Evolutionary conservation across 495 filamentous ascomycete species (phyloP).

Genomic region (Aspergillus affinis): DNA sequence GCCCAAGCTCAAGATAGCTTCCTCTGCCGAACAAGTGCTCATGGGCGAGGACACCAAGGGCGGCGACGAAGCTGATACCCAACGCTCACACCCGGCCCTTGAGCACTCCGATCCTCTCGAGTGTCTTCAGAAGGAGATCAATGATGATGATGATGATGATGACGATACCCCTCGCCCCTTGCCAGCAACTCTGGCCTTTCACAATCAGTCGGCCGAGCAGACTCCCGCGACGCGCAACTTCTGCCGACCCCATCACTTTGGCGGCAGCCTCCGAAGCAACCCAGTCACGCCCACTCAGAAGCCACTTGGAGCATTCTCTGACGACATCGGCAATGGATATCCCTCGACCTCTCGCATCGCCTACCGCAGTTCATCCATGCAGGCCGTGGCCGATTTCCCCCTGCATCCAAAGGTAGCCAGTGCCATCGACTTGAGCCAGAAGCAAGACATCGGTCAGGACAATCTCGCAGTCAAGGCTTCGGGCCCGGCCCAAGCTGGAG

Average conservation of each 20-base stretch:
- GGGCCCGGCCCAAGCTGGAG: constrained; percentile 12
- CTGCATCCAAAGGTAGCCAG: background rate
- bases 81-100: constrained; percentile 5
- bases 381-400: constrained; percentile 12
- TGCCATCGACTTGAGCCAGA: background rate
- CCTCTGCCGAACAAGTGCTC: constrained; percentile 36
- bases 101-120: constrained; percentile 6
- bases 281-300: background rate
- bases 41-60: constrained; percentile 24
- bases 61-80: constrained; percentile 2
- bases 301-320: background rate
- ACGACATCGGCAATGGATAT: background rate
- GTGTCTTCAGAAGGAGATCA: background rate
- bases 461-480: background rate
- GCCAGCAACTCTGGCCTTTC: background rate
- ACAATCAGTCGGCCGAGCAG: background rate
- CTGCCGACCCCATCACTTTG: constrained; percentile 10
- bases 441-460: background rate
- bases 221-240: constrained; percentile 10
- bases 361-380: constrained; percentile 12
- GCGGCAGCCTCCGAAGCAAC: constrained; percentile 8
- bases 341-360: too few species aligned
- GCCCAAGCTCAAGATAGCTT: constrained; percentile 33
- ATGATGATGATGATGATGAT: background rate
- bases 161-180: background rate